Percentiles rank a stretch among this genome's conserved stretches.
Conservation (phyloP, 2,329 filamentous ascomycete species). For the Penicillium sp. region DNA sequence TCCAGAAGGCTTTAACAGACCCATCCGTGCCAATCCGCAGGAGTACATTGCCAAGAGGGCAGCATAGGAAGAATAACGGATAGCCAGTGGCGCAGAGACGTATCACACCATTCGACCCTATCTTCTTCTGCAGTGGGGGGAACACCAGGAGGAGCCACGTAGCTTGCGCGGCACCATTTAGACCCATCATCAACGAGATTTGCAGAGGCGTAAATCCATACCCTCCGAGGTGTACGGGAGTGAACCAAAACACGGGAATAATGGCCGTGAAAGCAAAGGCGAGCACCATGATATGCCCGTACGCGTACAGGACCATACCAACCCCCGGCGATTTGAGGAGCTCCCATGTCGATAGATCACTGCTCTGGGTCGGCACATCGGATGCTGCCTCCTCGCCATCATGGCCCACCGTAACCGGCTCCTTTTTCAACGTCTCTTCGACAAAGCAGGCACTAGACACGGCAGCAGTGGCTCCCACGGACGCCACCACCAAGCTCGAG, state of each 20-base stretch:
- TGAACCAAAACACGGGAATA: conserved; percentile 67
- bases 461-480: conserved; percentile 51
- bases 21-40: conserved; percentile 41
- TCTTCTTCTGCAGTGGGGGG: conserved; percentile 61
- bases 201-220: conserved; percentile 59
- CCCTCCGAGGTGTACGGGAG: conserved; percentile 60
- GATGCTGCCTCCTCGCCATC: conserved; percentile 1
- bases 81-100: conserved; percentile 57
- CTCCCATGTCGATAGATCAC: conserved; percentile 28
- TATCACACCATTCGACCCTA: conserved; percentile 66
- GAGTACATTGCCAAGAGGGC: conserved; percentile 57
- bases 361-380: conserved; percentile 10
- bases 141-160: conserved; percentile 70
- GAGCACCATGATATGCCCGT: conserved; percentile 64
- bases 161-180: conserved; percentile 65
- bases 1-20: conserved; percentile 56
- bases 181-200: conserved; percentile 65
- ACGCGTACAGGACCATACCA: conserved; percentile 61
- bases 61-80: conserved; percentile 60
- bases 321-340: conserved; percentile 65
- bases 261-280: conserved; percentile 71
- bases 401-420: background rate
- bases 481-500: conserved; percentile 57
- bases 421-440: conserved; percentile 55
- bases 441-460: conserved; percentile 52